phyloP scores from a whole-genome alignment of 306 rosid species.

The Hippophae rhamnoides region DNA sequence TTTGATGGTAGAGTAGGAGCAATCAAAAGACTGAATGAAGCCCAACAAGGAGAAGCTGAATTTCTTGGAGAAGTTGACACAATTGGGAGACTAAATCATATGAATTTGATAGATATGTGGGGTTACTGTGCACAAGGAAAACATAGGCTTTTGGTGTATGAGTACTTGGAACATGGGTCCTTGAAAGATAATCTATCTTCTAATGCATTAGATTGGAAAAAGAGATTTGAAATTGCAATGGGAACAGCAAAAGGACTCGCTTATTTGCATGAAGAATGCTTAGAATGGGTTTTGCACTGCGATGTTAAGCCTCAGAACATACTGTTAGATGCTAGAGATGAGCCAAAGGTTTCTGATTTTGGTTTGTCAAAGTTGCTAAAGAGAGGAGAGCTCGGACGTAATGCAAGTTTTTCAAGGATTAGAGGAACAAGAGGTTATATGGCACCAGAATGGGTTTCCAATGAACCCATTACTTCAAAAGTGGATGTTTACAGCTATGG shows the following conservation, averaged over 20 bases:
- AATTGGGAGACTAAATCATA: constrained; percentile 51
- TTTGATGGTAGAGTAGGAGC: constrained; percentile 37
- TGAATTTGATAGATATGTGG: constrained; percentile 53
- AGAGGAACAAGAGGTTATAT: constrained; percentile 63
- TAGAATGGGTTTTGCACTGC: constrained; percentile 64
- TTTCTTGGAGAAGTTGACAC: constrained; percentile 44
- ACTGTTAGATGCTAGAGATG: constrained; percentile 34
- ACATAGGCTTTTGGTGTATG: constrained; percentile 43
- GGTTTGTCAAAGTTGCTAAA: constrained; percentile 39
- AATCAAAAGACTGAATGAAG: constrained; percentile 27
- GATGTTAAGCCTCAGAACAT: constrained; percentile 67
- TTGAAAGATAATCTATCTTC: constrained; percentile 22
- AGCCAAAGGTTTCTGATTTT: constrained; percentile 55
- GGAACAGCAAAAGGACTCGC: constrained; percentile 46
- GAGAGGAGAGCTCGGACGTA: constrained; percentile 18
- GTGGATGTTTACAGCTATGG: no score
- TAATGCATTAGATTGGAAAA: constrained; percentile 32
- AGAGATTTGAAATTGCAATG: constrained; percentile 32
- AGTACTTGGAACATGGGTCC: constrained; percentile 41
- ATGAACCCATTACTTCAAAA: not conserved
- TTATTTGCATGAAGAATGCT: constrained; percentile 56
- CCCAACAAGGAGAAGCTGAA: constrained; percentile 45
- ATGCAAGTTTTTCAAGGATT: constrained; percentile 31
- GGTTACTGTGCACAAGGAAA: constrained; percentile 48
- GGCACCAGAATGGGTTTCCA: constrained; percentile 65